Evolutionary conservation across 441 rosid genomes (phyloP).

Genomic region (Adansonia grandidieri): DNA sequence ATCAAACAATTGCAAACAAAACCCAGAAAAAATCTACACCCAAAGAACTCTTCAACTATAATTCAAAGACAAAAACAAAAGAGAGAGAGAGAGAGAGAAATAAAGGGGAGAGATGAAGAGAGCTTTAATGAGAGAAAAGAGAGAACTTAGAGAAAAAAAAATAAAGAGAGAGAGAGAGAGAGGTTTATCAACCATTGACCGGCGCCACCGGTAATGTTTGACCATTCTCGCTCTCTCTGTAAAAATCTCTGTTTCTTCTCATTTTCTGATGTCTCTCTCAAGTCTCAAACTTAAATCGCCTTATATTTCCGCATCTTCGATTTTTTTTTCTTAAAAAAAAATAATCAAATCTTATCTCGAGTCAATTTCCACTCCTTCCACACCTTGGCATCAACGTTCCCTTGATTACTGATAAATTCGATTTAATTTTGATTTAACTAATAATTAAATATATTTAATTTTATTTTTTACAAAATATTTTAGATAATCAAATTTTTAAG

Average conservation of each 20-base stretch:
- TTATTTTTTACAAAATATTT: too few relatives aligned
- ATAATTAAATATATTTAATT: too few relatives aligned
- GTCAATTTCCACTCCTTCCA: conserved; percentile 19
- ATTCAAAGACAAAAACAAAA: conserved; percentile 15
- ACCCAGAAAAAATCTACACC: conserved; percentile 8
- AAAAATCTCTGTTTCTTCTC: conserved; percentile 25
- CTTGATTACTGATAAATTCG: not conserved
- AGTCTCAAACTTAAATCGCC: not conserved
- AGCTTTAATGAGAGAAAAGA: not conserved
- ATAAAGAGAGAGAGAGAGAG: too few relatives aligned
- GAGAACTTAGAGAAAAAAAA: not conserved
- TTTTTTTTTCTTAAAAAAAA: too few relatives aligned
- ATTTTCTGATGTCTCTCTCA: conserved; percentile 29
- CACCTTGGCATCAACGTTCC: not conserved
- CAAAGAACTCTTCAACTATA: not conserved
- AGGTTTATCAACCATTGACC: conserved; percentile 47
- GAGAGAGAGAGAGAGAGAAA: not conserved
- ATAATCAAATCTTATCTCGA: not conserved
- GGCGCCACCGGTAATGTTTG: conserved; percentile 45
- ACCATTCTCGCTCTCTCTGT: conserved; percentile 37
- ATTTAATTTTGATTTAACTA: too few relatives aligned
- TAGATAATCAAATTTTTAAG: too few relatives aligned
- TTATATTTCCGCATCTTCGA: not conserved
- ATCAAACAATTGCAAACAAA: not conserved
- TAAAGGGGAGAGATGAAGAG: not conserved